phyloP scores from a whole-genome alignment of 1,284 basidiomycete species.

The Marasmius tenuissimus region DNA sequence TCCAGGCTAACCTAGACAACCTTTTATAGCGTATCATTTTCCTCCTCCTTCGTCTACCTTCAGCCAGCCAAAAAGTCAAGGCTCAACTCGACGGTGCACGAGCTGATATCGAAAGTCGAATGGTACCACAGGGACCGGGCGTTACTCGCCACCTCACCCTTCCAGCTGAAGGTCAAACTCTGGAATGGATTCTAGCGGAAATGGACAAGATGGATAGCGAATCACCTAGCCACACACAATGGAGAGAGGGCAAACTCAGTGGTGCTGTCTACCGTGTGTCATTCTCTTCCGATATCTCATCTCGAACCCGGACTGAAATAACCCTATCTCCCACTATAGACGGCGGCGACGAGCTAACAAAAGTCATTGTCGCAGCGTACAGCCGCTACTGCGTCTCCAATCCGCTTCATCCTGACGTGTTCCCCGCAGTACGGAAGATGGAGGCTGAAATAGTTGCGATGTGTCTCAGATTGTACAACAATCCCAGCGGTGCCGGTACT shows the following conservation, averaged over 20 bases:
- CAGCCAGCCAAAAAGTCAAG: slow-evolving; percentile 65
- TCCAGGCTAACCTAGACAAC: background rate
- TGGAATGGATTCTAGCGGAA: slow-evolving; percentile 80
- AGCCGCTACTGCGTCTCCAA: slow-evolving; percentile 80
- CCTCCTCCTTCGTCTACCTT: slow-evolving; percentile 68
- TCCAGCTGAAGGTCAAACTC: slow-evolving; percentile 64
- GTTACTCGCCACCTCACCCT: slow-evolving; percentile 67
- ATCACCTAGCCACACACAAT: slow-evolving; percentile 48
- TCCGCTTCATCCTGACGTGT: slow-evolving; percentile 94
- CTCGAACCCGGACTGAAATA: background rate
- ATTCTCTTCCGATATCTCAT: background rate
- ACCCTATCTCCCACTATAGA: slow-evolving; percentile 42
- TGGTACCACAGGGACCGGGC: slow-evolving; percentile 62
- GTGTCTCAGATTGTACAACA: slow-evolving; percentile 86
- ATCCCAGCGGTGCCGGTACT: slow-evolving; percentile 82
- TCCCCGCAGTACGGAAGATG: slow-evolving; percentile 96
- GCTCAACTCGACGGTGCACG: slow-evolving; percentile 70
- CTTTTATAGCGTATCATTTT: slow-evolving; percentile 53
- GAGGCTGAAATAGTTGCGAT: slow-evolving; percentile 97
- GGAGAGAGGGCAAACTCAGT: slow-evolving; percentile 76
- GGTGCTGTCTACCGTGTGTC: slow-evolving; percentile 86
- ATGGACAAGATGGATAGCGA: slow-evolving; percentile 79
- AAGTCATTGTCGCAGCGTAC: slow-evolving; percentile 70
- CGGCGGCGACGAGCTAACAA: slow-evolving; percentile 81
- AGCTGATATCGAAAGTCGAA: slow-evolving; percentile 63